Conservation (phyloP, 176 grass and related monocot genomes). For the Chrysopogon serrulatus region DNA sequence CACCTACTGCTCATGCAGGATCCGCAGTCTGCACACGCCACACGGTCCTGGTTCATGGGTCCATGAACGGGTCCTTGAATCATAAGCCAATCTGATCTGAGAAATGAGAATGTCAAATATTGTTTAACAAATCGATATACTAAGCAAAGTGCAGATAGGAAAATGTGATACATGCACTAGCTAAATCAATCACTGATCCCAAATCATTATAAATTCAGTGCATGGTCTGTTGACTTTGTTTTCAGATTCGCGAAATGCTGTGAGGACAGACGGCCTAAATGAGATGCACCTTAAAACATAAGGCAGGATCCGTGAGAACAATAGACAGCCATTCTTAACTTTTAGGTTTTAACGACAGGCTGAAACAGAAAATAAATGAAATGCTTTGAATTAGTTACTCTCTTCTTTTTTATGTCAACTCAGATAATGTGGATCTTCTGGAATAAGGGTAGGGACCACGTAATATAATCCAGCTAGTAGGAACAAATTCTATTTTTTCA, state of each 20-base stretch:
- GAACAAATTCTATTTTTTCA: background rate
- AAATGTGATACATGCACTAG: background rate
- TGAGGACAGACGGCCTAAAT: background rate
- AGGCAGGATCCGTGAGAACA: background rate
- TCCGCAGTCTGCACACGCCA: background rate
- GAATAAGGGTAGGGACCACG: background rate
- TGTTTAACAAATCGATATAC: background rate
- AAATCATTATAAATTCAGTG: background rate
- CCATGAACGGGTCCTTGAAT: background rate
- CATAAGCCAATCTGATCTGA: background rate
- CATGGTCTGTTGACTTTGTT: background rate
- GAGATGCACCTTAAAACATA: background rate
- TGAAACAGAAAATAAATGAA: background rate
- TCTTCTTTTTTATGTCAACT: background rate
- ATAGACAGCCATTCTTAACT: background rate
- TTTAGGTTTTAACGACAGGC: background rate
- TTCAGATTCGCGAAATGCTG: background rate
- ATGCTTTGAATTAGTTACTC: background rate
- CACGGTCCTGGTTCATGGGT: slow-evolving; percentile 13
- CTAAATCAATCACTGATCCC: background rate
- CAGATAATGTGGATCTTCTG: background rate
- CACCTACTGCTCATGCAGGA: slow-evolving; percentile 16
- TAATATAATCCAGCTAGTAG: background rate
- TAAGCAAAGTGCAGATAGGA: background rate
- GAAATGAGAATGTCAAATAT: background rate